phyloP scores from a whole-genome alignment of 2,329 filamentous ascomycete genomes.

The Arthrobotrys iridis region DNA sequence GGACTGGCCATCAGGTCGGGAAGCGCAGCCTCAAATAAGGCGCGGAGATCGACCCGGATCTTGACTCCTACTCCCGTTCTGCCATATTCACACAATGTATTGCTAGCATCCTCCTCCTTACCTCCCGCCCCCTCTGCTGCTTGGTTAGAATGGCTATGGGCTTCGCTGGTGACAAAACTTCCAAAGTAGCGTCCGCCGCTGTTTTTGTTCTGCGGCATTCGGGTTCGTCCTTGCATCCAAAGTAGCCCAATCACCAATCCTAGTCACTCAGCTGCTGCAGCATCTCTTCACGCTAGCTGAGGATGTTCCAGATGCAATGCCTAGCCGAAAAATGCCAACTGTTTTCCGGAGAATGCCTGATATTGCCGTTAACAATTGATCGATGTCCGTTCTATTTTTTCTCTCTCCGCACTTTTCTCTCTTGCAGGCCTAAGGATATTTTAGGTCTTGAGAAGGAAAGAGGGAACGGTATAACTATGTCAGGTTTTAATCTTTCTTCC shows the following conservation, averaged over 20 bases:
- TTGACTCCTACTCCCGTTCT: background rate
- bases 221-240: slow-evolving; percentile 12
- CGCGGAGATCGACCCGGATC: slow-evolving; percentile 9
- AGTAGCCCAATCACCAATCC: slow-evolving; percentile 21
- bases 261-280: slow-evolving; percentile 15
- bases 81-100: slow-evolving; percentile 1
- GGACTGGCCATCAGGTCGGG: slow-evolving; percentile 8
- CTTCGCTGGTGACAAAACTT: slow-evolving; percentile 24
- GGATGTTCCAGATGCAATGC: slow-evolving; percentile 13
- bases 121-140: background rate
- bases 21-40: slow-evolving; percentile 17
- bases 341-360: background rate
- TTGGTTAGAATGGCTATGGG: background rate
- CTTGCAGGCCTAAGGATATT: background rate
- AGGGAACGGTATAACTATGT: background rate
- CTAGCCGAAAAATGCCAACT: background rate
- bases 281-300: slow-evolving; percentile 26
- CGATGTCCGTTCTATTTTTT: background rate
- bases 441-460: background rate
- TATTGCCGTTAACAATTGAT: background rate
- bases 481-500: slow-evolving; percentile 13
- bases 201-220: slow-evolving; percentile 40
- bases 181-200: slow-evolving; percentile 48
- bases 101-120: slow-evolving; percentile 14
- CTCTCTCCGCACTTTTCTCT: background rate